Evolutionary conservation across 106 monocot genomes (phyloP), one percentile per base, ranked within the genome.

Genomic region (Dendrobium catenatum): DNA sequence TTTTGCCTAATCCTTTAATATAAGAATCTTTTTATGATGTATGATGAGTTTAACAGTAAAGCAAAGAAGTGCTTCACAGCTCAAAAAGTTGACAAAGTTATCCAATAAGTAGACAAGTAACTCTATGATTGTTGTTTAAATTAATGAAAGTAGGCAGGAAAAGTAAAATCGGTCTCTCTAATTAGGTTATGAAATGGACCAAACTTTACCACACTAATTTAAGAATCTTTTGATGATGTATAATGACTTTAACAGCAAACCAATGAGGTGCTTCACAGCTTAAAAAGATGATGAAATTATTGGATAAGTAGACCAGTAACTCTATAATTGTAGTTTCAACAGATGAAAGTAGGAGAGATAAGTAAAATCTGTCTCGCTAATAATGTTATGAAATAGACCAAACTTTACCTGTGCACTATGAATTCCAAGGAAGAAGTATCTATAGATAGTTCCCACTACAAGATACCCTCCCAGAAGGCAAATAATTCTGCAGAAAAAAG

Each of bases 341-440:
- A 15, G 15, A 72, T 40, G 24, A 61, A 61, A 5, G 22, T 22
- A 61, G n/a, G 6, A 2, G n/a, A 61, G 19, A 0, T 4, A 11
- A 61, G 10, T 8, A 61, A 61, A 61, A 61, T 61, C 22, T 22
- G 2, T 61, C 20, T 61, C 22, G 4, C 22, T 61, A 61, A 61
- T 61, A 9, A 70, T 3, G 2, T 70, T 15, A 70, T 70, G 64
- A 66, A 37, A 40, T 70, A 2, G 37, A 40, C 37, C 33, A 74
- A 43, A 74, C 74, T 44, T 42, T 96, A 98, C 97, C 73, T 98
- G 89, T 77, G 73, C 66, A 79, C 89, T 89, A 82, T 81, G 94
- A 86, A 98, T 93, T 43, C 93, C 87, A 61, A 98, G 94, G 67
- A 87, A 87, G 80, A 86, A 98, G 84, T 83, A 95, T 73, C 97